Evolutionary conservation across 768 basidiomycete genomes (phyloP).

Genomic region (Podaxis sp.): DNA sequence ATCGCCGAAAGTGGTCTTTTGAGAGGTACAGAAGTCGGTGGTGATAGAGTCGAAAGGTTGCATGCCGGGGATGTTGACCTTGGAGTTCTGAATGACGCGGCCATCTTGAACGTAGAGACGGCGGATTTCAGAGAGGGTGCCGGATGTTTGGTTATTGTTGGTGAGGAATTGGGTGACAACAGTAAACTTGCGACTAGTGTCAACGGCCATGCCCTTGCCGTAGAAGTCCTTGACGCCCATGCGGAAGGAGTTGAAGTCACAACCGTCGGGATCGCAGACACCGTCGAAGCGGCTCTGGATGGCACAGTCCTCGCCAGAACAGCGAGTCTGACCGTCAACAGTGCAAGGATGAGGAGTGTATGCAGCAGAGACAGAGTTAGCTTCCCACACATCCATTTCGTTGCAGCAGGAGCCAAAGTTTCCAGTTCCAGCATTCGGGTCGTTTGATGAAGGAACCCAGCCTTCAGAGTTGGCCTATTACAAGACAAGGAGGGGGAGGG

Average conservation of each 20-base stretch:
- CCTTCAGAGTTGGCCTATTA: slow-evolving; percentile 42
- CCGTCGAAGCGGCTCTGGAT: slow-evolving; percentile 22
- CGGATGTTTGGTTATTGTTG: slow-evolving; percentile 33
- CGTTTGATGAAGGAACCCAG: slow-evolving; percentile 6
- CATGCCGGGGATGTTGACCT: slow-evolving; percentile 31
- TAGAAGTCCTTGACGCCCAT: slow-evolving; percentile 39
- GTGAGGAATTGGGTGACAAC: slow-evolving; percentile 44
- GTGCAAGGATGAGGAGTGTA: slow-evolving; percentile 41
- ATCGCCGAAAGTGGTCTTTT: slow-evolving; percentile 49
- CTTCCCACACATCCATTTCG: slow-evolving; percentile 50
- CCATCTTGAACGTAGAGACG: slow-evolving; percentile 34
- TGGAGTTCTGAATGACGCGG: slow-evolving; percentile 35
- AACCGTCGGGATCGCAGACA: slow-evolving; percentile 44
- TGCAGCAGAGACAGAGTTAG: slow-evolving; percentile 40
- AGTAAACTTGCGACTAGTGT: slow-evolving; percentile 14
- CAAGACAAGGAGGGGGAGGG: neutral
- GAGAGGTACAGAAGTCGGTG: slow-evolving; percentile 42
- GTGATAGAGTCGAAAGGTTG: slow-evolving; percentile 35
- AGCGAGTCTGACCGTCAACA: slow-evolving; percentile 31
- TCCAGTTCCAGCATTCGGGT: slow-evolving; percentile 38
- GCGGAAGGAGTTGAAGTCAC: slow-evolving; percentile 51
- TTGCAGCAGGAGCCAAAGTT: slow-evolving; percentile 39
- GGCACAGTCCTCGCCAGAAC: slow-evolving; percentile 32
- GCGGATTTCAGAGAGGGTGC: slow-evolving; percentile 23
- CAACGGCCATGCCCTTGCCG: slow-evolving; percentile 35